Conservation (phyloP, 2,329 filamentous ascomycete species). For the Daldinia eschscholtzii region DNA sequence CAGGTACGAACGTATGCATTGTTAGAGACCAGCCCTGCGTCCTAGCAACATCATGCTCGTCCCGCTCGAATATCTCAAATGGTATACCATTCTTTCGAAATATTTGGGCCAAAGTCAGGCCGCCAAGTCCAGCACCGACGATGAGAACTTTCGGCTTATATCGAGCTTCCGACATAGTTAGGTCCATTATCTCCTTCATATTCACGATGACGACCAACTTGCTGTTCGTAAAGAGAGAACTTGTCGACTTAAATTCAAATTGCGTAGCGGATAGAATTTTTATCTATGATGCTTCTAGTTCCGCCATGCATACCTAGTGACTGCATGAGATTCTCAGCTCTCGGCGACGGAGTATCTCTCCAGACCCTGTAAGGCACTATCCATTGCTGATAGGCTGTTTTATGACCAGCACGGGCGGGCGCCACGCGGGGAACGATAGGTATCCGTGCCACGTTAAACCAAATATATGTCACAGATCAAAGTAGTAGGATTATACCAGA, state of each 20-base stretch:
- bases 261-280: conserved; percentile 14
- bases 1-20: conserved; percentile 39
- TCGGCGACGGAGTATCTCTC: conserved; percentile 42
- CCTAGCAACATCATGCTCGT: conserved; percentile 39
- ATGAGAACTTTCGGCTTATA: conserved; percentile 43
- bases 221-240: background rate
- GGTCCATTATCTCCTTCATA: conserved; percentile 37
- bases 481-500: background rate
- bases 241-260: background rate
- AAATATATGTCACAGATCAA: background rate
- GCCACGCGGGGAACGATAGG: background rate
- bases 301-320: conserved; percentile 18
- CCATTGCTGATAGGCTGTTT: background rate
- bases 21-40: conserved; percentile 44
- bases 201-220: background rate
- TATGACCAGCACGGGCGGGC: background rate
- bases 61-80: conserved; percentile 46
- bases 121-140: conserved; percentile 44
- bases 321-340: background rate
- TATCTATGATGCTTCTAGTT: conserved; percentile 16
- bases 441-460: background rate
- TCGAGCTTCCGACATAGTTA: conserved; percentile 22
- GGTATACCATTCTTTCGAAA: conserved; percentile 43
- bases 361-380: background rate
- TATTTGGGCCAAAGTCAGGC: conserved; percentile 44